A percentile compares a stretch with the other conserved stretches of the same genome.
These are phyloP conservation scores for Cytospora leucostoma DNA, from an alignment of 2,329 filamentous ascomycete genomes.

Conservation along the genomic window DNA sequence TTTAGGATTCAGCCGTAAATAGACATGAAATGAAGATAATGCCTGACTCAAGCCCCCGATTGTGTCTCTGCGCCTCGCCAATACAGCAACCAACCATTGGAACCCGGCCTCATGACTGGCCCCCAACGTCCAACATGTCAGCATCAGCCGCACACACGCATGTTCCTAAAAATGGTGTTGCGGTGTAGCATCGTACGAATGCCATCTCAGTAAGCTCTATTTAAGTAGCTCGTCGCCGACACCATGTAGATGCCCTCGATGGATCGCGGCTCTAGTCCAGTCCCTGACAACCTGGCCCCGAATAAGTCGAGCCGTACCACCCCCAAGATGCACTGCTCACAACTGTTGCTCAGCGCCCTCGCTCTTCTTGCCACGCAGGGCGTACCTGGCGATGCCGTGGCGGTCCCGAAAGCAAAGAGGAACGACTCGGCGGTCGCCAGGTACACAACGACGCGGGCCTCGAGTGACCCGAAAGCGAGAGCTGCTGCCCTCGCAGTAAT, in stretches of 20 bases:
- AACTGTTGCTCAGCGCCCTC: not conserved
- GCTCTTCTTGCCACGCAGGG: conserved; percentile 12
- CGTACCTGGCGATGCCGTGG: conserved; percentile 8
- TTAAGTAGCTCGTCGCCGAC: conserved; percentile 15
- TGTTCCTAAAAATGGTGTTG: not conserved
- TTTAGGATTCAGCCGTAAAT: not conserved
- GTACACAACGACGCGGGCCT: conserved; percentile 17
- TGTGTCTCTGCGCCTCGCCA: too few species aligned
- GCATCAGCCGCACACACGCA: not conserved
- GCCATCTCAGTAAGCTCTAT: conserved; percentile 5
- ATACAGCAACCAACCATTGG: too few species aligned
- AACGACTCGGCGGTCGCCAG: conserved; percentile 1
- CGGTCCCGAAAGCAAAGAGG: conserved; percentile 2
- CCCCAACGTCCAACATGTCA: not conserved
- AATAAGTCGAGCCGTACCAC: not conserved
- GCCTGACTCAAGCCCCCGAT: not conserved
- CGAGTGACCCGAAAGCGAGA: not conserved
- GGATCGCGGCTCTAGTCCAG: not conserved
- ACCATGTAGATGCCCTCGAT: not conserved
- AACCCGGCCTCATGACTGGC: not conserved
- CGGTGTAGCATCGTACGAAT: not conserved
- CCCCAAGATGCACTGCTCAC: conserved; percentile 9
- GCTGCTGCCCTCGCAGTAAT: conserved; percentile 9
- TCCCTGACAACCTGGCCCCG: not conserved
- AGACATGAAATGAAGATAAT: not conserved